A percentile compares a stretch with the other conserved stretches of the same genome.
Conservation (phyloP, 164 flowering plant species). For the Vitis amurensis region DNA sequence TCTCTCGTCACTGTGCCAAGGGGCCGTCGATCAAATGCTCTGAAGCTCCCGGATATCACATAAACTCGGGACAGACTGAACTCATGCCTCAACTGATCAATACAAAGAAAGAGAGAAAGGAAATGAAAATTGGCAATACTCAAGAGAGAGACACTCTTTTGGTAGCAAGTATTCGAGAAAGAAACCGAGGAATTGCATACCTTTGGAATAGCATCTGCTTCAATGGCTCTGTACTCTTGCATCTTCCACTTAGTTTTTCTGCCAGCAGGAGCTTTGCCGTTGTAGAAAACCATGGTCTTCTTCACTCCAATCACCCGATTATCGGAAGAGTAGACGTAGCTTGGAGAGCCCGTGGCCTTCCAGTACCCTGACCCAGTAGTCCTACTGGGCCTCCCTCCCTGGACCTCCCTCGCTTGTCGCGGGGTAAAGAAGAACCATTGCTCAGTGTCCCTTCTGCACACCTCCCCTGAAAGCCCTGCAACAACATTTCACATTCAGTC, state of each 20-base stretch:
- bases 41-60: conserved; percentile 47
- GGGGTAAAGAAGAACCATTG: conserved; percentile 61
- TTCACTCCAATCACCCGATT: conserved; percentile 44
- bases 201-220: conserved; percentile 19
- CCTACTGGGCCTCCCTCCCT: conserved; percentile 51
- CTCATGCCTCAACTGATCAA: conserved; percentile 53
- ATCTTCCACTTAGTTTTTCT: conserved; percentile 58
- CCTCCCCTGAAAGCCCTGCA: conserved; percentile 37
- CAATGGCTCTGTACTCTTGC: conserved; percentile 52
- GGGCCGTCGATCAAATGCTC: conserved; percentile 80
- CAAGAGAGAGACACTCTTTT: no score
- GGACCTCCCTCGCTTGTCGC: conserved; percentile 45
- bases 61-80: conserved; percentile 68
- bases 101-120: no score
- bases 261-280: conserved; percentile 53
- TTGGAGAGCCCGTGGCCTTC: conserved; percentile 65
- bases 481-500: neutral
- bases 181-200: conserved; percentile 9
- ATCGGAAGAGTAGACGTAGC: conserved; percentile 45
- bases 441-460: conserved; percentile 36
- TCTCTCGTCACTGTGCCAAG: conserved; percentile 11
- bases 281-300: conserved; percentile 61
- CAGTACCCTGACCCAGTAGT: conserved; percentile 54
- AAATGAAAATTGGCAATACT: no score
- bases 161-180: no score